Base-by-base conservation (phyloP, 139 green algal species). In the Medakamo hakoo region DNA sequence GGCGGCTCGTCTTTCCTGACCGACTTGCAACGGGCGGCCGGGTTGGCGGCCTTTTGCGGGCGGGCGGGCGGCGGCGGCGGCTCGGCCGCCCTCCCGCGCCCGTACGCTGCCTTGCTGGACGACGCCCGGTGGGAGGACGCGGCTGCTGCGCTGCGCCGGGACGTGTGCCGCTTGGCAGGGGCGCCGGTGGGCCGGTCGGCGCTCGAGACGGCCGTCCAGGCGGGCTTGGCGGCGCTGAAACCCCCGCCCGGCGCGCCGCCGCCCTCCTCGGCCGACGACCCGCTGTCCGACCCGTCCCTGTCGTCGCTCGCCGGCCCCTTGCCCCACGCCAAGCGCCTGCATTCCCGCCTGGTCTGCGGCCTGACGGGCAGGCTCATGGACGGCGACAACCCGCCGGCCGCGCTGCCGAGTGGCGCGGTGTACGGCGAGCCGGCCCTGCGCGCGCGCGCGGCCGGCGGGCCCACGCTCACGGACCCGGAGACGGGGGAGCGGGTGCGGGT, bases 401-500 rank as follows among this genome's bases (percentile, higher is more conserved):
- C 16, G 40, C 48, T 68, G 27, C 63, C 68, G 21, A 66, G 59
- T 26, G 68, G 68, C 24, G 27, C 56, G 22, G 61, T 75, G 26
- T 75, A 69, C 62, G 65, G 57, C 28, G 25, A 72, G 22, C 60
- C 52, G n/a, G 71, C 58, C 26, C 22, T 69, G 2, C n/a, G 27
- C 31, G 58, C 25, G 4, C 24, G 28, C 16, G 24, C 26, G 4
- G n/a, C 55, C 27, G 62, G n/a, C 5, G 74, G 60, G 25, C n/a
- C n/a, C n/a, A 23, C 61, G 25, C 67, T 65, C 32, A 49, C 29
- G 20, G 52, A 72, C 19, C 71, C 59, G 2, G 14, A 55, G 18
- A 57, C 59, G 49, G 59, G 59, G 24, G 4, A 57, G 30, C 59
- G 22, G 55, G 55, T 59, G 23, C 55, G 4, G 55, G 27, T 75